Base-by-base conservation (phyloP, 257 asterid species). In the Galeopsis tetrahit region DNA sequence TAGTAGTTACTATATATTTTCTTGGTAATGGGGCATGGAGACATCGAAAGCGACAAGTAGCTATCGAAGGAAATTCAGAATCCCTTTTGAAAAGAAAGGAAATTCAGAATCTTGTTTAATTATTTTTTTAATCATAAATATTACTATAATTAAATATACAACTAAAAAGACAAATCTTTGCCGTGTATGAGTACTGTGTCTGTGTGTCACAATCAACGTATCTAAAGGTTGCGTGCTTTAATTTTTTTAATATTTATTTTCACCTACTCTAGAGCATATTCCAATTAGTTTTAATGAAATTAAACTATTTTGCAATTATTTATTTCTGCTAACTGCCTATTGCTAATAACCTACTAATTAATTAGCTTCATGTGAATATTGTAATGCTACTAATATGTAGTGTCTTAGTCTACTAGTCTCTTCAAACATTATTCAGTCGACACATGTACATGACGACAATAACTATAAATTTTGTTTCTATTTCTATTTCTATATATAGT, bases 151-250 rank as follows among this genome's bases (percentile, higher is more conserved):
- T 2, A 42, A 62, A 33, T 15, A 33, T 15, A 48, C n/a, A 34
- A 48, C 8, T 4, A 44, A 51, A 28, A 34, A 59, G 7, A 35
- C 52, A 59, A 61, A 35, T 15, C 39, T 34, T 71, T 46, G 52
- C 63, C 31, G 38, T 33, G 28, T 21, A 1, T 21, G 28, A 21
- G 28, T 21, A 21, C 28, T 21, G 28, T 21, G n/a, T n/a, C n/a
- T n/a, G n/a, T n/a, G n/a, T n/a, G 49, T 72, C 52, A 4, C 33
- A 62, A 35, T 62, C 76, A 46, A 46, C 63, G 36, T 48, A 72
- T 48, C 53, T 32, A 34, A 48, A 34, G 9, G 17, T 61, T 60
- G 9, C 17, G 11, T 28, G 39, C 40, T 49, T 34, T 44, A n/a
- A 58, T 8, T 44, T 44, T 33, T 46, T 8, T 35, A 60, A 15